Percentiles rank a stretch among this genome's conserved stretches.
Evolutionary conservation across 2,329 filamentous ascomycete genomes (phyloP).

Genomic region (Knufia fluminis): DNA sequence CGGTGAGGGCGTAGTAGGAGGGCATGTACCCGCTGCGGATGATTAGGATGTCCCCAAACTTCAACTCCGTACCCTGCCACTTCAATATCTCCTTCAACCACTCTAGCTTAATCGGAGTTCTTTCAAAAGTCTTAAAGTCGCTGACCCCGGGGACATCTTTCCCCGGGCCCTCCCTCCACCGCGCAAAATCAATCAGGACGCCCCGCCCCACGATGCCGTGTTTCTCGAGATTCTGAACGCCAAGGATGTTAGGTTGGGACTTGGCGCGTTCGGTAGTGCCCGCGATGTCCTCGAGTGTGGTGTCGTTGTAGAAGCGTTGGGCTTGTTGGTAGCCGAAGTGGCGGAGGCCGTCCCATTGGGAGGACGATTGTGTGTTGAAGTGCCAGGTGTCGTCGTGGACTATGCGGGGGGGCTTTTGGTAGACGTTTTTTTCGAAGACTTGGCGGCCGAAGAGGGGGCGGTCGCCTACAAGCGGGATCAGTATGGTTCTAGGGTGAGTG

Average conservation of each 20-base stretch:
- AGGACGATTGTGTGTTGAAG: conserved; percentile 24
- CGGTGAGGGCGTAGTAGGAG: conserved; percentile 16
- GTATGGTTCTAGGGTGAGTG: no score
- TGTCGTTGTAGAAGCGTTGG: conserved; percentile 21
- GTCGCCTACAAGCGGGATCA: conserved; percentile 8
- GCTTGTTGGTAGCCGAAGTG: conserved; percentile 23
- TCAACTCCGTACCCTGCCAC: conserved; percentile 21
- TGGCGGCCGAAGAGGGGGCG: conserved; percentile 29
- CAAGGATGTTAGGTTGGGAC: conserved; percentile 18
- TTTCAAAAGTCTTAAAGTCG: conserved; percentile 31
- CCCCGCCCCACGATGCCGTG: conserved; percentile 38
- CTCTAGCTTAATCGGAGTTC: conserved; percentile 26
- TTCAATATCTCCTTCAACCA: conserved; percentile 20
- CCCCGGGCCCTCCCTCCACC: conserved; percentile 31
- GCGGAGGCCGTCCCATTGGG: conserved; percentile 24
- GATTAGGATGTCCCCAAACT: conserved; percentile 25
- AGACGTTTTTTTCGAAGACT: conserved; percentile 25
- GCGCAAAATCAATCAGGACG: conserved; percentile 39
- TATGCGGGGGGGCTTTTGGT: conserved; percentile 23
- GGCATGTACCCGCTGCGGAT: conserved; percentile 25
- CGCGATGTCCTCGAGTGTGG: conserved; percentile 23
- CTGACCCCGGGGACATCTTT: conserved; percentile 25
- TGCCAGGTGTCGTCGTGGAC: conserved; percentile 24
- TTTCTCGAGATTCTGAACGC: conserved; percentile 28
- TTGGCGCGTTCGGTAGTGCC: conserved; percentile 13